phyloP scores from a whole-genome alignment of 345 rosid species.

The Cardamine occulta region DNA sequence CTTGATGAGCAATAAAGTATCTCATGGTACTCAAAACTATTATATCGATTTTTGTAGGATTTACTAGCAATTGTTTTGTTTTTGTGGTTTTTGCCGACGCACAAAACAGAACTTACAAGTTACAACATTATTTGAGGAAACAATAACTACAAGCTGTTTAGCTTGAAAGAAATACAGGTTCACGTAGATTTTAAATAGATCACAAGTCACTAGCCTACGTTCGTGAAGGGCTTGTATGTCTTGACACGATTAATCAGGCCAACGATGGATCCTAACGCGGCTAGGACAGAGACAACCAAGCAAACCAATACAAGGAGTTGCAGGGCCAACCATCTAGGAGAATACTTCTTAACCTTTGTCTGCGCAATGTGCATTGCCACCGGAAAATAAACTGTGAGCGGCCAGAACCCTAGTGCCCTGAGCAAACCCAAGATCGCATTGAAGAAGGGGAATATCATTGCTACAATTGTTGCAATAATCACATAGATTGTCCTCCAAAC shows the following conservation, averaged over 20 bases:
- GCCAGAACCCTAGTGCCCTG: conserved; percentile 84
- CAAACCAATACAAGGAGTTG: conserved; percentile 59
- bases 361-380: conserved; percentile 80
- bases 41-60: neutral
- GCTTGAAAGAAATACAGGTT: conserved; percentile 7
- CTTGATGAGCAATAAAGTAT: neutral
- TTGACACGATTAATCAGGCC: conserved; percentile 61
- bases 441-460: conserved; percentile 94
- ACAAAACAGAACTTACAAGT: neutral
- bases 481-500: conserved; percentile 81
- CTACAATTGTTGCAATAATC: conserved; percentile 58
- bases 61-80: neutral
- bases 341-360: conserved; percentile 53
- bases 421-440: conserved; percentile 77
- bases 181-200: neutral
- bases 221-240: conserved; percentile 71
- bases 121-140: conserved; percentile 12
- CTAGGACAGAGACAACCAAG: conserved; percentile 62
- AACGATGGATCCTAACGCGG: conserved; percentile 75
- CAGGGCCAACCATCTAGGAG: conserved; percentile 70
- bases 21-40: neutral
- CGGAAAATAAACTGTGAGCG: conserved; percentile 85
- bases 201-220: conserved; percentile 19
- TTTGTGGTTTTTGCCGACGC: neutral
- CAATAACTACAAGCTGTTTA: neutral